Base-by-base conservation (phyloP, 176 grass and related monocot genomes). In the Tillandsia leiboldiana region DNA sequence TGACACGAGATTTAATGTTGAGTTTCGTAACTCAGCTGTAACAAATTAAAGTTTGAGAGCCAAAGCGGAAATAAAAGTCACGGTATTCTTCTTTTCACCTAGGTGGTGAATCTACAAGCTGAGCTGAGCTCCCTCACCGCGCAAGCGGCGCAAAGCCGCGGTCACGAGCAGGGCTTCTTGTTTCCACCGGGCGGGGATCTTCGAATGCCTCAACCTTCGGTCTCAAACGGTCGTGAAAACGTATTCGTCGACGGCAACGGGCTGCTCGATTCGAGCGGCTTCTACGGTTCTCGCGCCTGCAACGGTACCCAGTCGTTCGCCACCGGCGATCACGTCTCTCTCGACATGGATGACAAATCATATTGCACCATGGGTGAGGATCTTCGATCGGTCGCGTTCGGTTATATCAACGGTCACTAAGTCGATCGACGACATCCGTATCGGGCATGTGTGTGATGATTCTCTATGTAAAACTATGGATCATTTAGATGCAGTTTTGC, bases 81-180 rank as follows among this genome's bases (percentile, higher is more conserved):
- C 3, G 20, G 33, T 13, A 49, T 48, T 51, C 53, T 71, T 3
- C 48, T 65, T 81, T 78, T 2, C 26, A 49, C 15, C 20, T 57
- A 97, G 93, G 84, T 97, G 42, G 79, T 97, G 49, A 81, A 51
- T 81, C 77, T 97, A 65, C 81, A 97, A 91, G 89, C 93, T 70
- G 84, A 97, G 71, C 53, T 97, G 27, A 82, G 83, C 12, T 83
- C 74, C 65, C 77, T 90, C n/a, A 90, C 77, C 79, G 68, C 64
- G 61, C 84, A 90, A 80, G 72, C 79, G 75, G 64, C 71, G 56
- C 68, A 79, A 73, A 67, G 73, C 8, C 66, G 77, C 26, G 54
- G 23, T 54, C 77, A 84, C 53, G 75, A 42, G 56, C 51, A 78
- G 57, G 28, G 74, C 80, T 48, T 78, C 75, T 8, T 53, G 71